Evolutionary conservation across 192 early-diverging fungal genomes (phyloP).

Genomic region (Backusella liffmaniae): DNA sequence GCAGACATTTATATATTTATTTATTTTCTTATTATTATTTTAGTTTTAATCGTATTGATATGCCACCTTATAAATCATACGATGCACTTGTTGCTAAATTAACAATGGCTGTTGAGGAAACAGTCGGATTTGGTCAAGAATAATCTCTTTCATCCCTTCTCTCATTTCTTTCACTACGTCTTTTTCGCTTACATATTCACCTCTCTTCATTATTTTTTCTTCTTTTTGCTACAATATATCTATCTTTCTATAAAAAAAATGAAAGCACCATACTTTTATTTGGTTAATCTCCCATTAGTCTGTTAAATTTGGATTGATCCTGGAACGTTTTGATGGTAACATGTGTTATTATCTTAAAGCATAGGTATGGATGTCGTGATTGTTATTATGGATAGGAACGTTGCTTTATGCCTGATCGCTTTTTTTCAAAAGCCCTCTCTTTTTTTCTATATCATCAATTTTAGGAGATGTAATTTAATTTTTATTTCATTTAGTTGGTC

Average conservation of each 20-base stretch:
- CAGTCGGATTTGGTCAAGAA: slow-evolving; percentile 92
- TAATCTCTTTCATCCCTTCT: slow-evolving; percentile 15
- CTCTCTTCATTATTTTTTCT: background rate
- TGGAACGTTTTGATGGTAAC: too few relatives aligned
- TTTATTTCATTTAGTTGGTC: background rate
- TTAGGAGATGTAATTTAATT: background rate
- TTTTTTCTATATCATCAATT: too few relatives aligned
- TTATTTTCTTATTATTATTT: slow-evolving; percentile 32
- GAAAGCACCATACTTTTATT: too few relatives aligned
- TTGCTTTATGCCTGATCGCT: too few relatives aligned
- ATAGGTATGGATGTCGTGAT: too few relatives aligned
- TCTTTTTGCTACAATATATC: background rate
- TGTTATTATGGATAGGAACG: too few relatives aligned
- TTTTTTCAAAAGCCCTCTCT: too few relatives aligned
- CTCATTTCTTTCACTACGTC: background rate
- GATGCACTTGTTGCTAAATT: slow-evolving; percentile 57
- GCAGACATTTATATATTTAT: background rate
- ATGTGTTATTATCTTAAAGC: too few relatives aligned
- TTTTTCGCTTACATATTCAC: background rate
- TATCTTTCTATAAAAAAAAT: background rate
- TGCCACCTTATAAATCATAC: slow-evolving; percentile 90
- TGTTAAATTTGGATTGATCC: too few relatives aligned
- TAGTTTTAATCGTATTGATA: slow-evolving; percentile 95
- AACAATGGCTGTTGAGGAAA: slow-evolving; percentile 95
- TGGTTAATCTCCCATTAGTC: too few relatives aligned